phyloP scores from a whole-genome alignment of 169 alveolate species.

The Cryptosporidium xiaoi region DNA sequence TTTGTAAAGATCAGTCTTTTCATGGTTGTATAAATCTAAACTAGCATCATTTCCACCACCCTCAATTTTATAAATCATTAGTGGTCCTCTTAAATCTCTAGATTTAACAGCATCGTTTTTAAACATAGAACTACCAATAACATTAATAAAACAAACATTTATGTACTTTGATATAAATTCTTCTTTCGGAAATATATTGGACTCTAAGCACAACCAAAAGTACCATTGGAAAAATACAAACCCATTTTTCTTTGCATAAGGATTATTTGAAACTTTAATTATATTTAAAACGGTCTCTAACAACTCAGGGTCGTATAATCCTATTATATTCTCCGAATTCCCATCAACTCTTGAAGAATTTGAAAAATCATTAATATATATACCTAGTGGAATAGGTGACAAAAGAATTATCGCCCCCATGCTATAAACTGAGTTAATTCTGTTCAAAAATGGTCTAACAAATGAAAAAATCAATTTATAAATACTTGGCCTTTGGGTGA shows the following conservation, averaged over 20 bases:
- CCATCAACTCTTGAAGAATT: background rate
- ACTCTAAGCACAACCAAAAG: conserved; percentile 72
- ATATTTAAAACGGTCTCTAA: conserved; percentile 26
- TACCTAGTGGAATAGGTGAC: conserved; percentile 45
- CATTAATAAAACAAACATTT: conserved; percentile 22
- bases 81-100: background rate
- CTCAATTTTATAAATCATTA: background rate
- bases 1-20: background rate
- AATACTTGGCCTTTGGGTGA: conserved; percentile 20
- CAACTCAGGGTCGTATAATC: conserved; percentile 16
- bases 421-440: conserved; percentile 47
- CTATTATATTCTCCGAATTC: background rate
- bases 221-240: conserved; percentile 69
- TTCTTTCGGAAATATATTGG: conserved; percentile 11
- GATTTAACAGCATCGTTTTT: background rate
- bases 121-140: conserved; percentile 7
- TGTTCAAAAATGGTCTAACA: conserved; percentile 42
- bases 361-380: conserved; percentile 5
- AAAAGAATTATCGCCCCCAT: conserved; percentile 55
- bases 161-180: conserved; percentile 40
- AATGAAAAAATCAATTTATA: conserved; percentile 20
- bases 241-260: conserved; percentile 50
- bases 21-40: background rate
- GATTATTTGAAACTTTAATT: conserved; percentile 32
- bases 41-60: background rate